Base-by-base conservation (phyloP, 768 basidiomycete genomes). In the Auricularia heimuer region DNA sequence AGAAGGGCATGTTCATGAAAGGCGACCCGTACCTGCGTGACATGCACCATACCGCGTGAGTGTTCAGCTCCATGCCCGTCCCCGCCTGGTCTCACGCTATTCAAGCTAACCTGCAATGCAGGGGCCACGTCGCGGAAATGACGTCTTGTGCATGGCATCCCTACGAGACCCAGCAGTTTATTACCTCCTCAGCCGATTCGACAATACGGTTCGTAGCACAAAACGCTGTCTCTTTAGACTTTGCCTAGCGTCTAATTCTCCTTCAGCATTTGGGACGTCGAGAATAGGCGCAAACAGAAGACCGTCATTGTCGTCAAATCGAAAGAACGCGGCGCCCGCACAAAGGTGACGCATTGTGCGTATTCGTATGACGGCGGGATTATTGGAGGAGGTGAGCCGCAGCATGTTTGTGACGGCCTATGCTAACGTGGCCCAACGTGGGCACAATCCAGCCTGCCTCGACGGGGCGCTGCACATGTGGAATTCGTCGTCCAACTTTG, bases 11-110 rank as follows among this genome's bases (percentile, higher is more conserved):
- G 61, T 89, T 83, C 74, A 81, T 93, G 72, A 98, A 98, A 77
- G 97, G 97, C 39, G 97, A 99, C 77, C 92, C 91, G 66, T 99
- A 98, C 74, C 91, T 99, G 69, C 89, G 97, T 64, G 97, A 99
- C 77, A 95, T 99, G 92, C 93, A 93, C 76, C 89, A 98, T 73
- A 99, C 97, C n/a, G 83, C 89, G 96, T 96, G 70, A 69, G 94
- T 79, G 61, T 18, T 14, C 8, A 67, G 65, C 16, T 24, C 65
- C 35, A 8, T 67, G 69, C 60, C 62, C 65, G 34, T 60, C 54
- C 21, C 68, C 64, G n/a, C 11, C 33, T 33, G 62, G 29, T 16
- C 35, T 39, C 42, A 24, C 36, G 33, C 4, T 54, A 18, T 34
- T 63, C 61, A 45, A 35, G 54, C 65, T 70, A 34, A 69, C 54